Conservation (phyloP, 2,329 filamentous ascomycete species). For the Venturia asperata region DNA sequence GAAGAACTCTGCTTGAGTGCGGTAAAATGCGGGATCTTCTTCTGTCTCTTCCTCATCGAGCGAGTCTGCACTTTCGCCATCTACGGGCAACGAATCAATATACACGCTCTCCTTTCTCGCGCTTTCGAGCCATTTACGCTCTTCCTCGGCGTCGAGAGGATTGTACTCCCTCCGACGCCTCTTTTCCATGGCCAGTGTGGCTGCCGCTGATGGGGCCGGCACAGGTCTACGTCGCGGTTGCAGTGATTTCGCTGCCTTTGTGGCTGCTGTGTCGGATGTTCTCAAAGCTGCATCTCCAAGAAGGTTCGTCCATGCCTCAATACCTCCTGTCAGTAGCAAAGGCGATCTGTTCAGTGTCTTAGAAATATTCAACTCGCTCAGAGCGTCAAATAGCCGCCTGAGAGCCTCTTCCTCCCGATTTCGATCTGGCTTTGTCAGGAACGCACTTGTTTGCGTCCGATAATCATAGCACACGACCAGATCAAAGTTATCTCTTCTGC, state of each 20-base stretch:
- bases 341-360: conserved; percentile 67
- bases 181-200: conserved; percentile 49
- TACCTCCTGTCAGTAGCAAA: conserved; percentile 70
- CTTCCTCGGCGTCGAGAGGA: conserved; percentile 72
- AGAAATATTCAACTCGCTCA: conserved; percentile 76
- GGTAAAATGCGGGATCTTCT: conserved; percentile 49
- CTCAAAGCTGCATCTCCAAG: conserved; percentile 62
- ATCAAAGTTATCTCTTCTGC: conserved; percentile 67
- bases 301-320: conserved; percentile 82
- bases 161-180: conserved; percentile 54
- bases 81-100: conserved; percentile 29
- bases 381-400: conserved; percentile 65
- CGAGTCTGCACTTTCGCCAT: conserved; percentile 29
- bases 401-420: conserved; percentile 44
- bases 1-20: conserved; percentile 75
- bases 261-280: conserved; percentile 43
- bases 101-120: conserved; percentile 59
- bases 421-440: conserved; percentile 42
- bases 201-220: conserved; percentile 45
- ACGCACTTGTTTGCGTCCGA: conserved; percentile 52
- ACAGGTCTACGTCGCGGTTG: conserved; percentile 44
- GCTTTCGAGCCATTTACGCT: conserved; percentile 71
- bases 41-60: conserved; percentile 42
- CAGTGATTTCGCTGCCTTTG: conserved; percentile 30
- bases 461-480: conserved; percentile 89